phyloP scores from a whole-genome alignment of 2,329 filamentous ascomycete genomes.

The Penicillium freii region DNA sequence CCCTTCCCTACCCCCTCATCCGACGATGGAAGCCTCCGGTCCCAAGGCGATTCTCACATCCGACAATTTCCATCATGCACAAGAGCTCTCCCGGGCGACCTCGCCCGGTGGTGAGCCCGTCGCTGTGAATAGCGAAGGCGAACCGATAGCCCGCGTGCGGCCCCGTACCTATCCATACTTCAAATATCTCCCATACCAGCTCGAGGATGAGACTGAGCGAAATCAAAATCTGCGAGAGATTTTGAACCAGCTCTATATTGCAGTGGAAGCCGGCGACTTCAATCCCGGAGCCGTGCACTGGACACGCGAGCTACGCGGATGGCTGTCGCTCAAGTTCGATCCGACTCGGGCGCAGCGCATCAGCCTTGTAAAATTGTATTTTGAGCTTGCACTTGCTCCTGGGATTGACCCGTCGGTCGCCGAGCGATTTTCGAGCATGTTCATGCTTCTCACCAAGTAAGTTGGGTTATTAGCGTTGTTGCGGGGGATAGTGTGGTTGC shows the following conservation, averaged over 20 bases:
- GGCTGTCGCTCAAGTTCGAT: slow-evolving; percentile 97
- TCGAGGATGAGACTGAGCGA: slow-evolving; percentile 76
- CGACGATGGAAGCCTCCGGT: slow-evolving; percentile 38
- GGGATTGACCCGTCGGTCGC: slow-evolving; percentile 78
- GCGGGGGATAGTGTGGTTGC: slow-evolving; percentile 4
- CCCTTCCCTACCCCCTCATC: slow-evolving; percentile 17
- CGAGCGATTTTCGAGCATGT: slow-evolving; percentile 95
- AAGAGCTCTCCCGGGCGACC: slow-evolving; percentile 79
- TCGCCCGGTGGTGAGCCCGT: slow-evolving; percentile 65
- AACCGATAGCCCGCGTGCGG: slow-evolving; percentile 65
- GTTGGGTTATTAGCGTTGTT: slow-evolving; percentile 31
- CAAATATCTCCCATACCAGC: slow-evolving; percentile 80
- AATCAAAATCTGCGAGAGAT: slow-evolving; percentile 81
- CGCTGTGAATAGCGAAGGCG: slow-evolving; percentile 53
- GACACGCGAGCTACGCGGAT: slow-evolving; percentile 92
- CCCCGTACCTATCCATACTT: slow-evolving; percentile 94
- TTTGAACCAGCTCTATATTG: slow-evolving; percentile 88
- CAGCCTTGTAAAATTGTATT: slow-evolving; percentile 85
- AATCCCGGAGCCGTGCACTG: slow-evolving; percentile 90
- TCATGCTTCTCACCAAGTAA: slow-evolving; percentile 90
- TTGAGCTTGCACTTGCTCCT: slow-evolving; percentile 85
- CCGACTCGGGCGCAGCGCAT: slow-evolving; percentile 80
- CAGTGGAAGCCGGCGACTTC: slow-evolving; percentile 90
- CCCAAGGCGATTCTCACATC: slow-evolving; percentile 38
- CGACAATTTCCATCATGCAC: slow-evolving; percentile 46